A percentile compares a stretch with the other conserved stretches of the same genome.
Evolutionary conservation across 2,329 filamentous ascomycete species (phyloP).

Genomic region (Aspergillus carbonarius): DNA sequence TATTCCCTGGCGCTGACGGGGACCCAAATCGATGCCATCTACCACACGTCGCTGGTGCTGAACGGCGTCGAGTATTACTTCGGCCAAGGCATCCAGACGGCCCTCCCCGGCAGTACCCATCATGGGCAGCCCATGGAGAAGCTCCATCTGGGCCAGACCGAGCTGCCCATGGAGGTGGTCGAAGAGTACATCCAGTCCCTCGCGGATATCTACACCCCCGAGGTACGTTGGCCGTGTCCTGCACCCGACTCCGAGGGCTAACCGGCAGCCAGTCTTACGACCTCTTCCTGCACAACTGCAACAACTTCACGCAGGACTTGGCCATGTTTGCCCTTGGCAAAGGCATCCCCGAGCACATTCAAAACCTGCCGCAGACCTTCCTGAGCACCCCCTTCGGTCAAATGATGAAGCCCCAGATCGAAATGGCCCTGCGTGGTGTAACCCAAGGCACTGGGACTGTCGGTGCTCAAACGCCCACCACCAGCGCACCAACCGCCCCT

Average conservation of each 20-base stretch:
- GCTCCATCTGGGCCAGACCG: constrained; percentile 71
- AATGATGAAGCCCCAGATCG: constrained; percentile 78
- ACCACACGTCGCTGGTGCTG: constrained; percentile 89
- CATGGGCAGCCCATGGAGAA: constrained; percentile 80
- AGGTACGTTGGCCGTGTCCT: constrained; percentile 49
- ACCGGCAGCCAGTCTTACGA: constrained; percentile 68
- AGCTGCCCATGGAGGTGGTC: constrained; percentile 76
- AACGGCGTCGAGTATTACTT: constrained; percentile 87
- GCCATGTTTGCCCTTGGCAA: constrained; percentile 84
- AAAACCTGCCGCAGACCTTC: constrained; percentile 79
- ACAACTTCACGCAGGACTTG: constrained; percentile 95
- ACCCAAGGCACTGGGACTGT: constrained; percentile 56
- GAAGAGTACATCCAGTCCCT: constrained; percentile 85
- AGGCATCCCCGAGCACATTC: constrained; percentile 84
- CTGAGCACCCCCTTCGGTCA: constrained; percentile 83
- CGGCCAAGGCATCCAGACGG: constrained; percentile 81
- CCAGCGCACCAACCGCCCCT: constrained; percentile 15
- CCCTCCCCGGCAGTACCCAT: constrained; percentile 78
- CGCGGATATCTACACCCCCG: constrained; percentile 75
- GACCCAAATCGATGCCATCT: constrained; percentile 82
- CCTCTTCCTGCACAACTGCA: constrained; percentile 88
- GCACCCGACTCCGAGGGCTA: background rate
- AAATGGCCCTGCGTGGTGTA: constrained; percentile 61
- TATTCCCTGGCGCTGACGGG: constrained; percentile 62
- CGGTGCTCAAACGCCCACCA: constrained; percentile 17